A percentile compares a stretch with the other conserved stretches of the same genome.
phyloP scores from a whole-genome alignment of 306 rosid genomes.

The Gastrolobium bilobum region DNA sequence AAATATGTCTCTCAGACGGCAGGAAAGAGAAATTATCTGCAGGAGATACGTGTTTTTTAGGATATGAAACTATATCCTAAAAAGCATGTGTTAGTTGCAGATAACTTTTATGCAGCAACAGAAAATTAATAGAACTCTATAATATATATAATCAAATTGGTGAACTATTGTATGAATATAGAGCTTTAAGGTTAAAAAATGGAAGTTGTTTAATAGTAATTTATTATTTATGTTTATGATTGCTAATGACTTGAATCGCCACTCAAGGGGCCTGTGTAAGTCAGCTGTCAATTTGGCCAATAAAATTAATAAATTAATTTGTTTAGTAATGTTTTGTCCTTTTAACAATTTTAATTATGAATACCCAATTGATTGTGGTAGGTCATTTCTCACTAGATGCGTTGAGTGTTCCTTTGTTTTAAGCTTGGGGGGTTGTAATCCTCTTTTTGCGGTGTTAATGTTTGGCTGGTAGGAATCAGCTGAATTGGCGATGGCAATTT shows the following conservation, averaged over 20 bases:
- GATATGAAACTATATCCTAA: too few relatives aligned
- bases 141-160: background rate
- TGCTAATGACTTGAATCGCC: constrained; percentile 16
- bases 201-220: constrained; percentile 18
- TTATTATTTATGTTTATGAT: constrained; percentile 10
- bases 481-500: background rate
- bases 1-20: background rate
- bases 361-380: background rate
- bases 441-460: background rate
- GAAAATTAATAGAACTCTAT: too few relatives aligned
- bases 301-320: background rate
- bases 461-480: constrained; percentile 23
- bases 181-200: constrained; percentile 37
- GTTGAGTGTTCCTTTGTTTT: constrained; percentile 3
- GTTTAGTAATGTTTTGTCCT: background rate
- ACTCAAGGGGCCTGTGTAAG: background rate
- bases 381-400: background rate
- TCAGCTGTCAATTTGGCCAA: constrained; percentile 12
- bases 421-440: background rate
- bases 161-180: background rate
- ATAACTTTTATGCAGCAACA: too few relatives aligned
- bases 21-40: too few relatives aligned
- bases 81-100: too few relatives aligned
- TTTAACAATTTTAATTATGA: background rate
- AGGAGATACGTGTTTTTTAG: too few relatives aligned